Evolutionary conservation across 495 filamentous ascomycete genomes (phyloP).

Genomic region (Penicillium nucicola): DNA sequence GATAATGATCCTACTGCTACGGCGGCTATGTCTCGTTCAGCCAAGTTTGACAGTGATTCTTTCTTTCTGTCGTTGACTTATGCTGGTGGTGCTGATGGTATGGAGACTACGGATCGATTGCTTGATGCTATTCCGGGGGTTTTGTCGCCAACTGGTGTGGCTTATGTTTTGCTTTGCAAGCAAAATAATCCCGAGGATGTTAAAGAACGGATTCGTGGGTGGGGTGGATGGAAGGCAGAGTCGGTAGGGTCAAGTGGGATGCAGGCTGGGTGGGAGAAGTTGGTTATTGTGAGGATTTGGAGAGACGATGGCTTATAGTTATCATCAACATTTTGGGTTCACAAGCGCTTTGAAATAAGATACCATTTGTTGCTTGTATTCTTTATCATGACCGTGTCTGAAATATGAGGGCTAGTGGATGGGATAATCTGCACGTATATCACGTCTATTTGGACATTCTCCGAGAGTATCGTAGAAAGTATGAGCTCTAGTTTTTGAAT

Average conservation of each 20-base stretch:
- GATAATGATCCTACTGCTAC: slow-evolving; percentile 16
- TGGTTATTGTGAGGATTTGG: slow-evolving; percentile 81
- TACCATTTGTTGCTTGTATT: background rate
- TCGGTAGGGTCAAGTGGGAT: slow-evolving; percentile 81
- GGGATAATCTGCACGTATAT: too few relatives aligned
- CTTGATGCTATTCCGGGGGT: slow-evolving; percentile 62
- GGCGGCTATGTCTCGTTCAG: slow-evolving; percentile 23
- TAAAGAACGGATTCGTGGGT: slow-evolving; percentile 56
- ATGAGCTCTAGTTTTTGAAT: too few relatives aligned
- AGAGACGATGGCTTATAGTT: slow-evolving; percentile 23
- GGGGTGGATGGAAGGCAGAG: slow-evolving; percentile 69
- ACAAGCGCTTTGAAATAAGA: background rate
- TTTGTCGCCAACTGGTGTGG: slow-evolving; percentile 67
- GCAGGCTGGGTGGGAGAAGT: slow-evolving; percentile 87
- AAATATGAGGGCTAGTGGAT: too few relatives aligned
- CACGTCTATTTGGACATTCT: too few relatives aligned
- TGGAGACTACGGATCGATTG: slow-evolving; percentile 84
- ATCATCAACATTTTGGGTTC: too few relatives aligned
- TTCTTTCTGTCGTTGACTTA: slow-evolving; percentile 81
- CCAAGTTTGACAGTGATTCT: slow-evolving; percentile 66
- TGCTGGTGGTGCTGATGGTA: slow-evolving; percentile 83
- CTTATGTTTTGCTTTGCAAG: slow-evolving; percentile 84
- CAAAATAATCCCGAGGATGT: slow-evolving; percentile 81
- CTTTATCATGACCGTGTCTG: too few relatives aligned
- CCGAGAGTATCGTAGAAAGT: too few relatives aligned